Percentiles rank a stretch among this genome's conserved stretches.
These are phyloP conservation scores for Mycena rebaudengoi DNA, from an alignment of 768 basidiomycete species.

Conservation along the genomic window DNA sequence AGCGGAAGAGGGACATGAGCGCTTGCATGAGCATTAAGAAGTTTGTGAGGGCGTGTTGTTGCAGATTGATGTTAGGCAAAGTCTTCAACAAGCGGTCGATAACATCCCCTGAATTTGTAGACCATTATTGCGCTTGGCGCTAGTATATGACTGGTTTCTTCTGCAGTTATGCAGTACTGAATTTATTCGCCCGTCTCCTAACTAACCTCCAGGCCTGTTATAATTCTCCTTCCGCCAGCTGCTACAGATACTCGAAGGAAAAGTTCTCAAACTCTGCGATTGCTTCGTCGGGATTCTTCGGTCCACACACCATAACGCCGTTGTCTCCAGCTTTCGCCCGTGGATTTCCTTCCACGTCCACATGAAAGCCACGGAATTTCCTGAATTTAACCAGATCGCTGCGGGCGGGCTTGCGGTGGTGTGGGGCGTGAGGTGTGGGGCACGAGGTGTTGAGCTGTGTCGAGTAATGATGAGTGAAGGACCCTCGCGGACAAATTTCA, in stretches of 20 bases:
- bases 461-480: conserved; percentile 17
- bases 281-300: conserved; percentile 6
- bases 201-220: no score
- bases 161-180: no score
- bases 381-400: conserved; percentile 2
- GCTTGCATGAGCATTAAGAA: no score
- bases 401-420: neutral
- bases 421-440: neutral
- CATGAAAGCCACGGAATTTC: conserved; percentile 19
- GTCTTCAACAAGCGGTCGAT: no score
- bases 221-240: no score
- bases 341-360: conserved; percentile 12
- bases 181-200: no score
- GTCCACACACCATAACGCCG: conserved; percentile 20
- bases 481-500: conserved; percentile 21
- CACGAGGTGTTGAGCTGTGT: no score
- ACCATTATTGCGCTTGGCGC: no score
- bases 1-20: neutral
- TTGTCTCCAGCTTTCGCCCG: conserved; percentile 11
- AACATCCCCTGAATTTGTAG: no score
- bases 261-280: conserved; percentile 17
- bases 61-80: no score
- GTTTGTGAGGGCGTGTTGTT: no score
- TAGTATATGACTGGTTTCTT: no score
- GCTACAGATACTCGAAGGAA: conserved; percentile 14